Evolutionary conservation across 352 stramenopile species (phyloP).

Genomic region (Pythium sukuiense): DNA sequence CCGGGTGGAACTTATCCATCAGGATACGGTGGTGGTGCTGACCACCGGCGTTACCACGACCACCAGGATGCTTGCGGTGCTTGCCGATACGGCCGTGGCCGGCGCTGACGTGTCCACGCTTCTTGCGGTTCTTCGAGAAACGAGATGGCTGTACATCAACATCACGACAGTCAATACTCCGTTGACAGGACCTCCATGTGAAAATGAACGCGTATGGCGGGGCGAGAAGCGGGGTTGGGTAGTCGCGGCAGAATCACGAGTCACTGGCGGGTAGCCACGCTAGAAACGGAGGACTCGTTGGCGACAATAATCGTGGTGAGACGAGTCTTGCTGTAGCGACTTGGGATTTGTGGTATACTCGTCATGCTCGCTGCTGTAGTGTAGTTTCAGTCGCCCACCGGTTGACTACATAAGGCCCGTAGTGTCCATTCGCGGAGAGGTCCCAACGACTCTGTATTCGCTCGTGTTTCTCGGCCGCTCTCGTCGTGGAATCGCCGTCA

Average conservation of each 20-base stretch:
- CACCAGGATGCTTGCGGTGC: conserved; percentile 99
- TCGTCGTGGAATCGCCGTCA: background rate
- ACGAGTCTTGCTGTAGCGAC: background rate
- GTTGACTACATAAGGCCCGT: too few species aligned
- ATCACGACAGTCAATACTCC: conserved; percentile 9
- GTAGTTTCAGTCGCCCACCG: too few species aligned
- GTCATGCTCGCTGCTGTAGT: background rate
- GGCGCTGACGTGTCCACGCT: conserved; percentile 98
- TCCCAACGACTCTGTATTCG: background rate
- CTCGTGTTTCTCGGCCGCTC: background rate
- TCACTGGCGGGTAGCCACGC: background rate
- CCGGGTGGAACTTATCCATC: conserved; percentile 99
- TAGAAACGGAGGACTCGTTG: background rate
- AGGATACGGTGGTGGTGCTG: conserved; percentile 99
- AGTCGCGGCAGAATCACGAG: background rate
- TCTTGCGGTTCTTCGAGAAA: conserved; percentile 99
- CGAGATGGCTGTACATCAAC: conserved; percentile 58
- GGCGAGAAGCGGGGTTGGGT: background rate
- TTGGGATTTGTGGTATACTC: background rate
- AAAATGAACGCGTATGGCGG: background rate
- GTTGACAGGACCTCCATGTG: background rate
- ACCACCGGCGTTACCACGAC: conserved; percentile 99
- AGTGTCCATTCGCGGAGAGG: background rate
- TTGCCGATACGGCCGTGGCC: conserved; percentile 99
- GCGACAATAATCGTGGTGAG: background rate